A percentile compares a stretch with the other conserved stretches of the same genome.
Conservation (phyloP, 176 grass and related monocot species). For the Echinochloa phyllopogon region DNA sequence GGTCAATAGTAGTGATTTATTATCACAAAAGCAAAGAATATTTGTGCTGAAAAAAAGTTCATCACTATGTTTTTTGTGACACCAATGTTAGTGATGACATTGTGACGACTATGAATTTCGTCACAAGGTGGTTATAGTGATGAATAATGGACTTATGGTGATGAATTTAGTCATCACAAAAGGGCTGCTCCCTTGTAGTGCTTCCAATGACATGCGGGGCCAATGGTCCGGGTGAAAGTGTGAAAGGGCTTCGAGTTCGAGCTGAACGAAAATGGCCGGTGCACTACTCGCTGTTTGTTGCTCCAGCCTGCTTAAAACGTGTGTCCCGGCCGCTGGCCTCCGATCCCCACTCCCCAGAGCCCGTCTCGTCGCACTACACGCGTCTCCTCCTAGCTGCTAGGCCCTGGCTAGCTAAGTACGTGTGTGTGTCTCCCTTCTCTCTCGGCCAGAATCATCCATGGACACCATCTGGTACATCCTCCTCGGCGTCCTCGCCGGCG, state of each 20-base stretch:
- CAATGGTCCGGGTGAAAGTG: not conserved
- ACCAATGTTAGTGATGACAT: not conserved
- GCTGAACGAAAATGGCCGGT: not conserved
- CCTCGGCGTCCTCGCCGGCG: not conserved
- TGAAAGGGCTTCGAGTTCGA: not conserved
- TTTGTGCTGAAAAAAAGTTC: not conserved
- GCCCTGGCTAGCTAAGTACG: not conserved
- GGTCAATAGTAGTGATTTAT: not conserved
- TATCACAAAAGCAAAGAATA: too few relatives aligned
- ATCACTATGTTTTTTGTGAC: not conserved
- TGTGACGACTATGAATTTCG: not conserved
- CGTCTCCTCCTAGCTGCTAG: not conserved
- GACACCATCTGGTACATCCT: constrained; percentile 14
- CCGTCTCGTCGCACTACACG: not conserved
- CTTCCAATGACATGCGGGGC: too few relatives aligned
- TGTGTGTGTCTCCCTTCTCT: not conserved
- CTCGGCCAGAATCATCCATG: not conserved
- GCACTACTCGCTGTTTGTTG: too few relatives aligned
- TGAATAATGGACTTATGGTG: too few relatives aligned
- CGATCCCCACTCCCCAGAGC: not conserved
- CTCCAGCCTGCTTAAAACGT: not conserved
- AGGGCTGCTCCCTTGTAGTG: not conserved
- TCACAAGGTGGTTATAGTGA: not conserved
- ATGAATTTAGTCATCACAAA: too few relatives aligned
- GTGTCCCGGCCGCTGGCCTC: not conserved